Percentiles rank a stretch among this genome's conserved stretches.
These are phyloP conservation scores for Metroxylon sagu DNA, from an alignment of 176 grass and related monocot genomes.

Conservation along the genomic window DNA sequence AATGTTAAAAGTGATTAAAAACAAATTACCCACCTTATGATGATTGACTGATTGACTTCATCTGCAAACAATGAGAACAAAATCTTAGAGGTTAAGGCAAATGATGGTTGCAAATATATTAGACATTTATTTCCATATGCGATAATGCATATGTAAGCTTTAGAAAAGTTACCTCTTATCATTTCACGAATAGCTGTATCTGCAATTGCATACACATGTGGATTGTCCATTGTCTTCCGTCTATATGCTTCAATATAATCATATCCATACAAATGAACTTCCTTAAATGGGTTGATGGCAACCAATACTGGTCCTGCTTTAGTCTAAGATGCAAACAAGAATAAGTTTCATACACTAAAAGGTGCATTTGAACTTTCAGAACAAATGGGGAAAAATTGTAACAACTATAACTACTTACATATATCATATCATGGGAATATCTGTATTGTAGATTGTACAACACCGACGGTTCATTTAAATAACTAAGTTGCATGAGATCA, in stretches of 20 bases:
- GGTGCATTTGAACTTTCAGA: constrained; percentile 2
- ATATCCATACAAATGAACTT: constrained; percentile 80
- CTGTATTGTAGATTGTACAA: constrained; percentile 89
- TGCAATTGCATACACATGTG: constrained; percentile 98
- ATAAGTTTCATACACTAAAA: constrained; percentile 1
- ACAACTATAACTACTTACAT: constrained; percentile 50
- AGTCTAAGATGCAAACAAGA: constrained; percentile 46
- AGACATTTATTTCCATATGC: constrained; percentile 10
- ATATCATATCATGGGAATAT: constrained; percentile 82
- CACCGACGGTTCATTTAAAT: constrained; percentile 92
- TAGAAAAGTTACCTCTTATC: constrained; percentile 60
- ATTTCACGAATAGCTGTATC: constrained; percentile 85
- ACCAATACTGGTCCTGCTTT: constrained; percentile 99
- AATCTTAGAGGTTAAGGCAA: neutral
- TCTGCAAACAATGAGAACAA: constrained; percentile 54
- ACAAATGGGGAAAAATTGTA: constrained; percentile 7
- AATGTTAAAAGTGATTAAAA: too few relatives aligned
- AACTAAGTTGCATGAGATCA: constrained; percentile 98
- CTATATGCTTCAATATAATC: constrained; percentile 78
- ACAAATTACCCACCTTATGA: constrained; percentile 55
- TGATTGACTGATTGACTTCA: constrained; percentile 98
- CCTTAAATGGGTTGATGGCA: constrained; percentile 94
- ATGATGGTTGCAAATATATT: constrained; percentile 4
- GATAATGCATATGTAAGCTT: constrained; percentile 10
- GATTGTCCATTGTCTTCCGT: constrained; percentile 63